phyloP scores from a whole-genome alignment of 179 eudicot species.

The Drosera spatulata region DNA sequence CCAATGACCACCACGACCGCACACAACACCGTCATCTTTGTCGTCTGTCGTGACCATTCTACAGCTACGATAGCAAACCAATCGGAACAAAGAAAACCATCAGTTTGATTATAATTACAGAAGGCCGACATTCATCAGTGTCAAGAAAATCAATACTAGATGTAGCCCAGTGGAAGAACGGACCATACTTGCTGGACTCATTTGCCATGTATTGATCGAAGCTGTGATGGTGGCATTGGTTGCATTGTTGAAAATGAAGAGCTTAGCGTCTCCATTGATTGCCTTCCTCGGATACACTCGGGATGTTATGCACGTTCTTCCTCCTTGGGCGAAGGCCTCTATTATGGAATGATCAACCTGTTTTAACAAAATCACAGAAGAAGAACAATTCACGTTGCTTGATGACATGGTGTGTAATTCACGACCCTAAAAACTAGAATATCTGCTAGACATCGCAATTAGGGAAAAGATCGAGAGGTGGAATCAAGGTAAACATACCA shows the following conservation, averaged over 20 bases:
- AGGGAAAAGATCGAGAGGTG: background rate
- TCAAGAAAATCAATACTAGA: slow-evolving; percentile 12
- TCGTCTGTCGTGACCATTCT: no score
- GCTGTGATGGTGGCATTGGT: slow-evolving; percentile 37
- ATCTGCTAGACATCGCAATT: no score
- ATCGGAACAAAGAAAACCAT: background rate
- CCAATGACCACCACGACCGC: no score
- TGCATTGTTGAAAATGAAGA: slow-evolving; percentile 61
- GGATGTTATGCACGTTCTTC: slow-evolving; percentile 60
- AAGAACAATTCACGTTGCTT: no score
- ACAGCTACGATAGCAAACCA: no score
- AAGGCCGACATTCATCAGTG: slow-evolving; percentile 9
- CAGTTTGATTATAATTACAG: slow-evolving; percentile 3
- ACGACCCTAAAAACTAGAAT: no score
- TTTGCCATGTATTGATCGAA: slow-evolving; percentile 54
- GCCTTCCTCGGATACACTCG: slow-evolving; percentile 66
- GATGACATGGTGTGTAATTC: no score
- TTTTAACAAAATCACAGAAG: background rate
- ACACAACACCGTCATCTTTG: no score
- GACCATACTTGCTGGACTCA: slow-evolving; percentile 26
- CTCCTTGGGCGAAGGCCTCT: slow-evolving; percentile 64
- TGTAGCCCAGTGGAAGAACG: slow-evolving; percentile 12
- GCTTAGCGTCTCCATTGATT: slow-evolving; percentile 33
- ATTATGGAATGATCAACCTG: slow-evolving; percentile 80
- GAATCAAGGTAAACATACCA: slow-evolving; percentile 22